Evolutionary conservation across 805 yeast genomes (phyloP).

Genomic region (Wickerhamiella australiensis): DNA sequence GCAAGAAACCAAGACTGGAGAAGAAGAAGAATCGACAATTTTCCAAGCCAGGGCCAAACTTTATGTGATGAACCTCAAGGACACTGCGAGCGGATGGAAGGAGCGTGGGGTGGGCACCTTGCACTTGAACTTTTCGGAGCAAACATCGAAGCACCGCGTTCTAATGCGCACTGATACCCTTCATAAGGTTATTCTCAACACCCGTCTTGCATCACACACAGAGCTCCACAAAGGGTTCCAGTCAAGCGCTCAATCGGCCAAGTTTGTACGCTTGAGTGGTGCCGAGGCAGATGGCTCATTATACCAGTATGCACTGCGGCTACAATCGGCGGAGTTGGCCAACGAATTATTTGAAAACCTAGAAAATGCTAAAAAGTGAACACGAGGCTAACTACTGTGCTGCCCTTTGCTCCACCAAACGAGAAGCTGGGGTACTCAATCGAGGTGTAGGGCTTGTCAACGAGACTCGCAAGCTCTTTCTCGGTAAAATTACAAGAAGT

Average conservation of each 20-base stretch:
- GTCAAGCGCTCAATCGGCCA: constrained; percentile 72
- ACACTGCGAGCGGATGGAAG: constrained; percentile 75
- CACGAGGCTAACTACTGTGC: constrained; percentile 78
- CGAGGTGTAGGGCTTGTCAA: constrained; percentile 47
- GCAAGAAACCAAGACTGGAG: constrained; percentile 61
- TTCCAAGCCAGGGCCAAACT: constrained; percentile 66
- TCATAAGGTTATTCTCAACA: constrained; percentile 67
- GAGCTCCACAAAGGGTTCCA: constrained; percentile 69
- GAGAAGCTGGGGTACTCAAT: constrained; percentile 70
- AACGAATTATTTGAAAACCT: constrained; percentile 39
- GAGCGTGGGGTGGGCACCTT: constrained; percentile 85
- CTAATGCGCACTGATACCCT: constrained; percentile 88
- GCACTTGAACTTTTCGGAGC: constrained; percentile 49
- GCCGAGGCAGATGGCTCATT: constrained; percentile 54
- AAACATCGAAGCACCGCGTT: constrained; percentile 41
- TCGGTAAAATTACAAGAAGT: constrained; percentile 94
- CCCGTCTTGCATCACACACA: constrained; percentile 50
- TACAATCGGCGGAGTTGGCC: constrained; percentile 50
- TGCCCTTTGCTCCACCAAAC: constrained; percentile 83
- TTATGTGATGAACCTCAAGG: constrained; percentile 57
- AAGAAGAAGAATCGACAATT: constrained; percentile 65
- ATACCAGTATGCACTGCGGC: constrained; percentile 69
- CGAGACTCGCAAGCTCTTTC: constrained; percentile 45
- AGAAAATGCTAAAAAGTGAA: constrained; percentile 31
- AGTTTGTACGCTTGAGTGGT: constrained; percentile 64